These are phyloP conservation scores for Acanthamoeba sp. DNA, from an alignment of 208 protist species.

Conservation along the genomic window DNA sequence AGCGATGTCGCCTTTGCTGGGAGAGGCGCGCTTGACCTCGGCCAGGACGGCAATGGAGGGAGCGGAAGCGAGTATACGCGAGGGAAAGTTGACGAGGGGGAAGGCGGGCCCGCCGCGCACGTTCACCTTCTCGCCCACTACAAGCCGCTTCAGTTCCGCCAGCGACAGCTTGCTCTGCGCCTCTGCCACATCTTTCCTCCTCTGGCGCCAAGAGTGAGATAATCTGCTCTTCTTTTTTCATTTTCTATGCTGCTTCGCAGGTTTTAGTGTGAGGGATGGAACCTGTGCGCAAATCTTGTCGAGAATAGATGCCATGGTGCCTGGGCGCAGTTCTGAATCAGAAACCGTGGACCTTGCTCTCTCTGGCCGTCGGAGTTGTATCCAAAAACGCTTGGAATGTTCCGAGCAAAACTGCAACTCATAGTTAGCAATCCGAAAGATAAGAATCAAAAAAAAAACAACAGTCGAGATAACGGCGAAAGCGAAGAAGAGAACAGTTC, in stretches of 20 bases:
- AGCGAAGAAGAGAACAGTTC: too few relatives aligned
- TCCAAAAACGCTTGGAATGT: not conserved
- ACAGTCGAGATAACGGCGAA: not conserved
- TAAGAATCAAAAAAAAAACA: too few relatives aligned
- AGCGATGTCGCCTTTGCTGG: slow-evolving; percentile 86
- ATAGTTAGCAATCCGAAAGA: not conserved
- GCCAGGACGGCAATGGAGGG: slow-evolving; percentile 79
- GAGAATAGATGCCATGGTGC: slow-evolving; percentile 12
- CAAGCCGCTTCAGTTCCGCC: slow-evolving; percentile 17
- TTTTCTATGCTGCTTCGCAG: too few relatives aligned
- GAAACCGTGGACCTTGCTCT: too few relatives aligned
- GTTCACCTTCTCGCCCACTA: not conserved
- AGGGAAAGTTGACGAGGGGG: slow-evolving; percentile 34
- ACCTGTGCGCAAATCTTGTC: slow-evolving; percentile 49
- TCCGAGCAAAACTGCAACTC: not conserved
- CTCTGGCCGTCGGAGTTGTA: too few relatives aligned
- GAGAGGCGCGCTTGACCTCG: slow-evolving; percentile 89
- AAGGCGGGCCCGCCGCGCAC: slow-evolving; percentile 39
- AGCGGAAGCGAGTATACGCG: not conserved
- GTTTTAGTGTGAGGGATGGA: too few relatives aligned
- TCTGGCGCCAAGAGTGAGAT: slow-evolving; percentile 28
- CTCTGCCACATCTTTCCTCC: slow-evolving; percentile 74
- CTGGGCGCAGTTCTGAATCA: too few relatives aligned
- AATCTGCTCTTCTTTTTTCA: too few relatives aligned
- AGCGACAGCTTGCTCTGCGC: slow-evolving; percentile 65